A percentile compares a stretch with the other conserved stretches of the same genome.
Conservation (phyloP, 2,329 filamentous ascomycete genomes). For the Fusarium subtropicale region DNA sequence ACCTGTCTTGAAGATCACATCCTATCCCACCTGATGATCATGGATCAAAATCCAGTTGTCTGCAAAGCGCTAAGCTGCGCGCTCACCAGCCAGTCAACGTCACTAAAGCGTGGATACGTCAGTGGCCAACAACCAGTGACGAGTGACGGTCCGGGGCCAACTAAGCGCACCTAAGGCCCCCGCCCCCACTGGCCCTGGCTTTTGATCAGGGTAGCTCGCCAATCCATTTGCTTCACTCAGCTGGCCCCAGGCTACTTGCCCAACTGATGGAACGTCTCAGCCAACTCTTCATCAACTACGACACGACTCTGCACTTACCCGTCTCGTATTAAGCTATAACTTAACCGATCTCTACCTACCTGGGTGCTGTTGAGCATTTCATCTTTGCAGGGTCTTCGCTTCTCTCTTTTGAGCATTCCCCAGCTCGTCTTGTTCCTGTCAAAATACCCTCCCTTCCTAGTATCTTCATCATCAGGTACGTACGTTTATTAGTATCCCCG, state of each 20-base stretch:
- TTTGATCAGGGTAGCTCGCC: slow-evolving; percentile 16
- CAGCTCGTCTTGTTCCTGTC: slow-evolving; percentile 3
- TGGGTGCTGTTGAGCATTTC: slow-evolving; percentile 7
- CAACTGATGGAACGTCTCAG: slow-evolving; percentile 23
- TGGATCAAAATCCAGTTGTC: slow-evolving; percentile 16
- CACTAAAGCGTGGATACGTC: slow-evolving; percentile 32
- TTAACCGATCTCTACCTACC: slow-evolving; percentile 4
- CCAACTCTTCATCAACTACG: slow-evolving; percentile 40
- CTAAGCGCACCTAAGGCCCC: slow-evolving; percentile 31
- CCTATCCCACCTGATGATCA: background rate
- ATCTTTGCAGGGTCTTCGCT: background rate
- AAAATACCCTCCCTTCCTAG: slow-evolving; percentile 8
- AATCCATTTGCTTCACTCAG: slow-evolving; percentile 13
- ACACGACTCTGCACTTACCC: slow-evolving; percentile 33
- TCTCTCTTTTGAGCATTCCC: background rate
- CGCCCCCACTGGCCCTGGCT: slow-evolving; percentile 34
- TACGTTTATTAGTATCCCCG: slow-evolving; percentile 34
- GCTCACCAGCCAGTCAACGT: slow-evolving; percentile 32
- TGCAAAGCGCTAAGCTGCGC: slow-evolving; percentile 32
- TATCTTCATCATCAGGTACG: slow-evolving; percentile 31
- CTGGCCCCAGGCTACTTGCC: slow-evolving; percentile 15
- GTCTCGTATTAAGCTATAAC: slow-evolving; percentile 16
- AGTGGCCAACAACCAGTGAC: slow-evolving; percentile 33
- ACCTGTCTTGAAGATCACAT: slow-evolving; percentile 12
- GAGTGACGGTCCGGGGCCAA: slow-evolving; percentile 1